These are phyloP conservation scores for Sporothrix mexicana DNA, from an alignment of 2,329 filamentous ascomycete species.

Conservation along the genomic window DNA sequence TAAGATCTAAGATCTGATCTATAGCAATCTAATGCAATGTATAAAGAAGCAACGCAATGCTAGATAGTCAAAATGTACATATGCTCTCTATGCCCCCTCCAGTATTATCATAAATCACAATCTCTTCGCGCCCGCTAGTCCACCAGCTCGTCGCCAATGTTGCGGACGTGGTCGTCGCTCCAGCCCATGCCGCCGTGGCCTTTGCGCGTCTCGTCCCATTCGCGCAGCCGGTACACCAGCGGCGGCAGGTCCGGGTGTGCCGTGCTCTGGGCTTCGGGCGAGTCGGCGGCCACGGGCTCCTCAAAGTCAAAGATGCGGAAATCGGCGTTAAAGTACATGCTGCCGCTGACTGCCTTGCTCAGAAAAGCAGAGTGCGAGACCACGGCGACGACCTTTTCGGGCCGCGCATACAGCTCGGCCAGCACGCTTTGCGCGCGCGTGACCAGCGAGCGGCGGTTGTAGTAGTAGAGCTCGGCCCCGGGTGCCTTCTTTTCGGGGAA, in stretches of 20 bases:
- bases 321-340: constrained; percentile 66
- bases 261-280: background rate
- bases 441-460: constrained; percentile 59
- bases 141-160: constrained; percentile 43
- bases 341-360: constrained; percentile 60
- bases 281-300: constrained; percentile 32
- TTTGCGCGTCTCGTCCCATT: constrained; percentile 56
- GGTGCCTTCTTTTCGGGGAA: constrained; percentile 67
- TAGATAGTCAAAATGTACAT: constrained; percentile 13
- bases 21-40: background rate
- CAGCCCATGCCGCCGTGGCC: constrained; percentile 59
- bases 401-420: constrained; percentile 55
- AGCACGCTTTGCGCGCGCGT: constrained; percentile 60
- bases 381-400: constrained; percentile 67
- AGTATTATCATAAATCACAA: background rate
- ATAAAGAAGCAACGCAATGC: constrained; percentile 14
- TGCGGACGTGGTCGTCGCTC: constrained; percentile 49
- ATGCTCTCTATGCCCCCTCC: background rate
- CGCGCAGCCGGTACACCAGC: constrained; percentile 45
- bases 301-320: constrained; percentile 67
- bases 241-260: constrained; percentile 36
- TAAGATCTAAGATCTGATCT: background rate
- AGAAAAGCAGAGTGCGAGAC: constrained; percentile 70
- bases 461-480: constrained; percentile 55
- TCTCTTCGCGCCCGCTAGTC: background rate